Conservation (phyloP, 169 alveolate species). For the Eimeria praecox region DNA sequence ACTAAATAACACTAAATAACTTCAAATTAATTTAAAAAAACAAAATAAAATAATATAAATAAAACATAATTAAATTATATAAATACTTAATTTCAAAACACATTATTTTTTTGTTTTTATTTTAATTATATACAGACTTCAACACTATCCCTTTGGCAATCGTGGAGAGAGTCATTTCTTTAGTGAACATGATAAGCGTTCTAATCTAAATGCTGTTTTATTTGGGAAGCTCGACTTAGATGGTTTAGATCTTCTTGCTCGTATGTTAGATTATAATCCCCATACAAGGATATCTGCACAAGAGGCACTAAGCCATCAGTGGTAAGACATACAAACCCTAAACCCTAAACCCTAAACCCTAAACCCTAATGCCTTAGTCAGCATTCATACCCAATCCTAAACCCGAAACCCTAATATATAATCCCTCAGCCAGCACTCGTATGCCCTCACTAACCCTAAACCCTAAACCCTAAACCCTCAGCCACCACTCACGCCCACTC, state of each 20-base stretch:
- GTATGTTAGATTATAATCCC: constrained; percentile 96
- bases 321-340: constrained; percentile 82
- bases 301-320: constrained; percentile 97
- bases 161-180: constrained; percentile 79
- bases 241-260: constrained; percentile 91
- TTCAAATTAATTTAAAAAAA: too few relatives aligned
- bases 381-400: too few relatives aligned
- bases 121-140: constrained; percentile 32
- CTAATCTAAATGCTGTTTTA: constrained; percentile 69
- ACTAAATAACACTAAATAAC: too few relatives aligned
- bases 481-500: too few relatives aligned
- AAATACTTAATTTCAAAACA: too few relatives aligned
- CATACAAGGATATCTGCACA: constrained; percentile 96
- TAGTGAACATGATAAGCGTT: constrained; percentile 77
- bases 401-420: neutral
- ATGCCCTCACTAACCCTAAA: neutral
- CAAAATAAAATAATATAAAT: too few relatives aligned
- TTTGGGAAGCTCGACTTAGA: constrained; percentile 79
- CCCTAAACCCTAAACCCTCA: constrained; percentile 27
- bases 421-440: neutral
- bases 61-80: too few relatives aligned
- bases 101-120: neutral
- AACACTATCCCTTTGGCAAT: constrained; percentile 80
- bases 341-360: constrained; percentile 13
- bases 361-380: too few relatives aligned